Evolutionary conservation across 805 yeast genomes (phyloP).

Genomic region (Pichia paraexigua): DNA sequence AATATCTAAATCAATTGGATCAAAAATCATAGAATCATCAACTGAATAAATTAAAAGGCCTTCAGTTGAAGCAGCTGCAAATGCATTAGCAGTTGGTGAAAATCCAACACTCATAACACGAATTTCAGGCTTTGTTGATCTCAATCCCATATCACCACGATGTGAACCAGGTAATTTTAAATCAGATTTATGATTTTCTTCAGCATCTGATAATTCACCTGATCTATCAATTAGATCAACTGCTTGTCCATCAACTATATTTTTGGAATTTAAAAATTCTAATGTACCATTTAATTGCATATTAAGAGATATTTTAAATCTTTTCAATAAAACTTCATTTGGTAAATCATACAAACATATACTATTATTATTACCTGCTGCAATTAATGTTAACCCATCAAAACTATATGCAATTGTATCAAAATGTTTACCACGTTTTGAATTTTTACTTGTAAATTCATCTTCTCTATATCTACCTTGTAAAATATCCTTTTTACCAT

Average conservation of each 20-base stretch:
- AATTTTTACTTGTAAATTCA: conserved; percentile 69
- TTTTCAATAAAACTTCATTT: conserved; percentile 75
- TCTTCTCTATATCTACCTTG: conserved; percentile 81
- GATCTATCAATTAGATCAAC: conserved; percentile 71
- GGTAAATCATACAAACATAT: conserved; percentile 86
- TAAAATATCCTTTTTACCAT: conserved; percentile 78
- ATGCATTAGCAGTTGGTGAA: conserved; percentile 84
- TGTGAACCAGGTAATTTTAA: conserved; percentile 77
- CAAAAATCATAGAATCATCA: conserved; percentile 69
- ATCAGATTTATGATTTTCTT: conserved; percentile 53
- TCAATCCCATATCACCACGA: conserved; percentile 70
- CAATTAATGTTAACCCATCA: conserved; percentile 81
- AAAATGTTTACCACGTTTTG: conserved; percentile 78
- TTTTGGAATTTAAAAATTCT: conserved; percentile 67
- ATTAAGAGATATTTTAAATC: conserved; percentile 80
- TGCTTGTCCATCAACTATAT: conserved; percentile 84
- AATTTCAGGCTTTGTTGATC: conserved; percentile 74
- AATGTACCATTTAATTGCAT: conserved; percentile 88
- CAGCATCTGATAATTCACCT: conserved; percentile 81
- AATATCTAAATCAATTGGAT: conserved; percentile 90
- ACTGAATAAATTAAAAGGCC: conserved; percentile 79
- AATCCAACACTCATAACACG: conserved; percentile 71
- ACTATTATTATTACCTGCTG: conserved; percentile 89
- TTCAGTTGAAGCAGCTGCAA: conserved; percentile 94
- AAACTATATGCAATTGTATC: conserved; percentile 76